Conservation (phyloP, 208 protist genomes). For the Crithidia expoeki region DNA sequence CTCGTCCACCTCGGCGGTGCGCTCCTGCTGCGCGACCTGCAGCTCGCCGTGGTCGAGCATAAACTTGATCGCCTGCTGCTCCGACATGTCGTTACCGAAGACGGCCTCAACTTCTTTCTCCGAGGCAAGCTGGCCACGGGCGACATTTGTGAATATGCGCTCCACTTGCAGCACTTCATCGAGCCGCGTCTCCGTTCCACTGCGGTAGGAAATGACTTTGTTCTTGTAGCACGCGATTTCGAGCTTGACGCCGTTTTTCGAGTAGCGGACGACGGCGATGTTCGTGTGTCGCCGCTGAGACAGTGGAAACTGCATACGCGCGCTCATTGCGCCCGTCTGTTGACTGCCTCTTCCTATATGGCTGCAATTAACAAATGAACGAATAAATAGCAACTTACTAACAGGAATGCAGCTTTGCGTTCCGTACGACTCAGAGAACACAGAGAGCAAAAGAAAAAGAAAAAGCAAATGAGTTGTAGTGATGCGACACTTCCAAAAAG, state of each 20-base stretch:
- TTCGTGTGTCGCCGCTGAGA: slow-evolving; percentile 92
- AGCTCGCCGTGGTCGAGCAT: slow-evolving; percentile 97
- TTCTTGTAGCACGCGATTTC: slow-evolving; percentile 94
- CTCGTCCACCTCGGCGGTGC: slow-evolving; percentile 91
- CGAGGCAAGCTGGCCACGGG: slow-evolving; percentile 73
- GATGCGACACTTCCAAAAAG: background rate
- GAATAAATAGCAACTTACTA: too few species aligned
- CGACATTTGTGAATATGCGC: slow-evolving; percentile 89
- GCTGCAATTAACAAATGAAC: too few species aligned
- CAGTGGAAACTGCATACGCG: slow-evolving; percentile 84
- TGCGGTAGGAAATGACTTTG: slow-evolving; percentile 91
- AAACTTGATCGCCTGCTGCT: slow-evolving; percentile 80
- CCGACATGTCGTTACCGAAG: slow-evolving; percentile 62
- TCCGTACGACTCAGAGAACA: background rate
- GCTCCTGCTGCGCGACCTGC: slow-evolving; percentile 97
- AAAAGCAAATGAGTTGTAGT: too few species aligned
- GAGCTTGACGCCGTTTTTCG: slow-evolving; percentile 80
- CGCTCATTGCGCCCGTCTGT: slow-evolving; percentile 78
- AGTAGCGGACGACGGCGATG: slow-evolving; percentile 86
- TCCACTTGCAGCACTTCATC: slow-evolving; percentile 93
- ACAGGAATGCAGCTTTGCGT: too few species aligned
- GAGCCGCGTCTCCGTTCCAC: slow-evolving; percentile 79
- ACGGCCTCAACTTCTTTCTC: slow-evolving; percentile 82
- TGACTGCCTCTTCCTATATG: too few species aligned
- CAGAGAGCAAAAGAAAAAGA: background rate